Evolutionary conservation across 768 basidiomycete species (phyloP), one percentile per base, ranked within the genome.

Genomic region (Tulasnella sp.): DNA sequence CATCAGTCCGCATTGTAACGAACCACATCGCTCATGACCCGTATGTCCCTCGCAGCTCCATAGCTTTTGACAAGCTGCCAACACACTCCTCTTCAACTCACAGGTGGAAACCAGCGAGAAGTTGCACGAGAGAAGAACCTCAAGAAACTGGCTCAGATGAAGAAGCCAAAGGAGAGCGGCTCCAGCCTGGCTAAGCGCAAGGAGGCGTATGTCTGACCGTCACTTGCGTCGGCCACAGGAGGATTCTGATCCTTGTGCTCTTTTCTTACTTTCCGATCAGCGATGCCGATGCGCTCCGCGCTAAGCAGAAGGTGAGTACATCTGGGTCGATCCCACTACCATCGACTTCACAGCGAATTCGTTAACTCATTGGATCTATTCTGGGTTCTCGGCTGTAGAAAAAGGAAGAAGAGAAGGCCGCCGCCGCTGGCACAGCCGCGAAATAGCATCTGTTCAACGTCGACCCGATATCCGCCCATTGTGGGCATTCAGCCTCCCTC

Each of bases 71-170:
- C n/a, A 10, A 0, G 16, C 21, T 14, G 36, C 73, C n/a, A n/a
- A n/a, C 27, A 74, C 42, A 21, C 14, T 3, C 39, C 34, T 68
- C 34, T 24, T n/a, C 14, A 24, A 1, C 52, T 36, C 34, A 36
- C 34, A 81, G 80, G 80, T n/a, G 80, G 80, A n/a, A 81, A 81
- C 39, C 80, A 81, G 56, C 71, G 80, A 39, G 80, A 81, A 71
- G 81, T 81, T 27, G 80, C 81, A 62, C 80, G 80, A 34, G 58
- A 48, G n/a, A 80, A 80, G 79, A 80, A 81, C n/a, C 74, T 76
- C 80, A 81, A 81, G 74, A 81, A 81, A 71, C 75, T 34, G 39
- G 80, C 73, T 16, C 34, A 71, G 52, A 27, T 2, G 39, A 80
- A 79, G 42, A 62, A 62, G 46, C 79, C 80, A 4, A 81, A 80